Percentiles rank a stretch among this genome's conserved stretches.
Conservation (phyloP, 2,329 filamentous ascomycete species). For the Ceratocystis harringtonii region DNA sequence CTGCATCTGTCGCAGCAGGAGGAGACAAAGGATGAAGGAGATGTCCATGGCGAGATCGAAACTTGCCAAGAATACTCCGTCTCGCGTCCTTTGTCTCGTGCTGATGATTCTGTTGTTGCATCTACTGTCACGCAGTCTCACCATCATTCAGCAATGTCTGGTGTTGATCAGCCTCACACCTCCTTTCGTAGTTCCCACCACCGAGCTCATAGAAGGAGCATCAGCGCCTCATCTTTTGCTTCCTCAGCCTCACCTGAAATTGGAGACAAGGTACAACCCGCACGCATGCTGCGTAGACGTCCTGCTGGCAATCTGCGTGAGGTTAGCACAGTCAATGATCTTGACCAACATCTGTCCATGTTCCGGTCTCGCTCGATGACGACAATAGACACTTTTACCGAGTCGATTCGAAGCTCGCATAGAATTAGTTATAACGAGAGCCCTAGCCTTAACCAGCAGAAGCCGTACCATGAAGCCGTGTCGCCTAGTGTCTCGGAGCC, state of each 20-base stretch:
- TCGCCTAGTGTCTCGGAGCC: constrained; percentile 29
- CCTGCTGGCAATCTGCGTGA: constrained; percentile 63
- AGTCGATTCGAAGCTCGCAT: constrained; percentile 43
- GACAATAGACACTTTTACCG: constrained; percentile 45
- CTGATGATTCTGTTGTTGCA: constrained; percentile 10
- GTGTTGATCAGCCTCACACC: constrained; percentile 37
- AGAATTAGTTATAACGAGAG: constrained; percentile 27
- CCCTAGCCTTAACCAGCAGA: not conserved
- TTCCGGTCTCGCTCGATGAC: constrained; percentile 35
- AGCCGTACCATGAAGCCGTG: constrained; percentile 29
- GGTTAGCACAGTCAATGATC: constrained; percentile 48
- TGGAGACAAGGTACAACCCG: constrained; percentile 31
- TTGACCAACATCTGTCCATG: constrained; percentile 27
- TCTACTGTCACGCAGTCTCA: constrained; percentile 12
- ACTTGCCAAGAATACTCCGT: not conserved
- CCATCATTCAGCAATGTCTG: constrained; percentile 2
- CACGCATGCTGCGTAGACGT: constrained; percentile 51
- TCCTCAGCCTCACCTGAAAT: constrained; percentile 18
- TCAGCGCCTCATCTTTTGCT: constrained; percentile 4
- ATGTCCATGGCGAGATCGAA: not conserved
- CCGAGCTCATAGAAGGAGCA: constrained; percentile 36
- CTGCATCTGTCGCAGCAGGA: not conserved
- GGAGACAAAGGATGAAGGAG: not conserved
- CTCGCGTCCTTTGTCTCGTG: constrained; percentile 8
- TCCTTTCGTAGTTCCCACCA: constrained; percentile 45